Percentiles rank a stretch among this genome's conserved stretches.
Conservation (phyloP, 176 grass and related monocot species). For the Thinopyrum elongatum region DNA sequence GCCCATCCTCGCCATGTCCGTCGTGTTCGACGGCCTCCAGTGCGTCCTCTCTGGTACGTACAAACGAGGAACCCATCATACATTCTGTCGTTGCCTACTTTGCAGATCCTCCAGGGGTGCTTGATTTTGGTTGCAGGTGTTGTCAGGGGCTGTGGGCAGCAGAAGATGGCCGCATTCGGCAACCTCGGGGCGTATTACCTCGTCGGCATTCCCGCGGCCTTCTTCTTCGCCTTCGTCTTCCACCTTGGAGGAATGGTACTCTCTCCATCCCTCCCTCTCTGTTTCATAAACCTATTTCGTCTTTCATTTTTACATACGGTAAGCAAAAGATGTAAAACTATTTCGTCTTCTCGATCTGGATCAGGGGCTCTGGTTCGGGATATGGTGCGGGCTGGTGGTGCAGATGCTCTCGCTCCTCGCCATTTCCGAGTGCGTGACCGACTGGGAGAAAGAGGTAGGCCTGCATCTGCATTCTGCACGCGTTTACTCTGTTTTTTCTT, state of each 20-base stretch:
- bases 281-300: background rate
- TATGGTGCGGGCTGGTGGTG: background rate
- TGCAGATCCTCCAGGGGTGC: background rate
- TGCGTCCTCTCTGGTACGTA: background rate
- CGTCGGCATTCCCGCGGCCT: background rate
- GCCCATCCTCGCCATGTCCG: background rate
- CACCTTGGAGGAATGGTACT: background rate
- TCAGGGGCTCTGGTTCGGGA: background rate
- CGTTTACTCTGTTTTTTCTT: background rate
- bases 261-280: background rate
- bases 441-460: slow-evolving; percentile 13
- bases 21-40: background rate
- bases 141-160: background rate
- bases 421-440: background rate
- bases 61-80: background rate
- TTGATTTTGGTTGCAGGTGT: background rate
- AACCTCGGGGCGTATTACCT: background rate
- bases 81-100: too few relatives aligned
- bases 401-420: slow-evolving; percentile 16
- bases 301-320: background rate
- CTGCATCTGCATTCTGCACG: background rate
- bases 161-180: background rate
- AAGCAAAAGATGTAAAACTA: background rate
- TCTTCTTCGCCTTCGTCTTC: background rate
- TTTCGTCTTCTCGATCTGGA: background rate